Base-by-base conservation (phyloP, 1,284 basidiomycete genomes). In the Mrakiaceae sp. region DNA sequence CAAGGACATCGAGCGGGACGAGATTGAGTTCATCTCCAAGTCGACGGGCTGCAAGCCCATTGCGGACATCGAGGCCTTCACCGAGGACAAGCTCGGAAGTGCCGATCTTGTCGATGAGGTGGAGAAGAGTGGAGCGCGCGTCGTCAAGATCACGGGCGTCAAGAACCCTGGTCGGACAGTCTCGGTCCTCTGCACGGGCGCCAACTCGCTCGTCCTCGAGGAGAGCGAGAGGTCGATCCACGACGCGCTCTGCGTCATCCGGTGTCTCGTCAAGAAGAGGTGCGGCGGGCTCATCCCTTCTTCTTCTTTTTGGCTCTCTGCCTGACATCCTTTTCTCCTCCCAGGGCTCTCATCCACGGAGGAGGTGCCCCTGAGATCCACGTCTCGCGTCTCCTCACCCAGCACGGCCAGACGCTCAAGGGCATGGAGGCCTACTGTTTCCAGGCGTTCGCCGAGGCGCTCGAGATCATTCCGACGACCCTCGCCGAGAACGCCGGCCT, bases 371-470 rank as follows among this genome's bases (percentile, higher is more conserved):
- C 96, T 43, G 96, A 99, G 78, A 96, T 98, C 71, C 92, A 98
- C 76, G 88, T 97, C 62, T 98, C 96, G n/a, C 85, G 94, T 52
- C 79, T 90, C 69, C 82, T 99, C 50, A 87, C 91, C 4, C 90
- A 97, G 76, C 85, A 96, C 72, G 87, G 94, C 5, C 91, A 96
- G 71, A 89, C 92, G 0, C 83, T 98, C 70, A 96, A 89, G 77
- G 95, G 96, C 62, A 97, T 98, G 88, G 94, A 98, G 78, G 90
- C 94, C 6, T 98, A 98, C 78, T 98, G 96, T 77, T 97, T 95
- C 86, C 90, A 96, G 74, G 94, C 94, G 3, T 99, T 93, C 72
- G 93, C 96, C 49, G 96, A 98, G 74, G 93, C 96, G 5, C 83
- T 99, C 65, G 96, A 98, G 78, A 87, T 98, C 67, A 98, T 99